phyloP scores from a whole-genome alignment of 768 basidiomycete genomes.

The Gloeopeniophorella convolvens region DNA sequence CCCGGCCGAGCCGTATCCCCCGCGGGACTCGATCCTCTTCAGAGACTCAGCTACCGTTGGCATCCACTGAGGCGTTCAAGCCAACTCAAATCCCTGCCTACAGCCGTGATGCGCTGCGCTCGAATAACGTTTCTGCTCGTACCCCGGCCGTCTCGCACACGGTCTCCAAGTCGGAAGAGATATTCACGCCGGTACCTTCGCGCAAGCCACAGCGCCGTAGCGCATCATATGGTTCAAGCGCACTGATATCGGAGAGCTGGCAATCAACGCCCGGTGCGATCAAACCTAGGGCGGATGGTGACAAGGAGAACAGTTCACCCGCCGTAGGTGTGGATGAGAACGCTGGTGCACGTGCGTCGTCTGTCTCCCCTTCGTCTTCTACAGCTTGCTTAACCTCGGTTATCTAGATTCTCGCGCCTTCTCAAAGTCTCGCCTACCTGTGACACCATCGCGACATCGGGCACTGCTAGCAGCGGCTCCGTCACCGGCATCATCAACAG shows the following conservation, averaged over 20 bases:
- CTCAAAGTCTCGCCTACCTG: slow-evolving; percentile 24
- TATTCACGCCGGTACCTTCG: background rate
- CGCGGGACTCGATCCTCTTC: slow-evolving; percentile 8
- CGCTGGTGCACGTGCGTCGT: background rate
- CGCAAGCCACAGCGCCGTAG: slow-evolving; percentile 13
- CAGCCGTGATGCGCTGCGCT: background rate
- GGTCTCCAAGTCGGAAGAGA: background rate
- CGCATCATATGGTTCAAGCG: slow-evolving; percentile 5
- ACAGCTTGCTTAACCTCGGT: background rate
- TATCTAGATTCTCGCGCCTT: slow-evolving; percentile 1
- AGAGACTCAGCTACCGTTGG: background rate
- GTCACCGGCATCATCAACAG: slow-evolving; percentile 66
- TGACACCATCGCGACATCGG: slow-evolving; percentile 40
- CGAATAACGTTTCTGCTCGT: background rate
- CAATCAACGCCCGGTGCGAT: background rate
- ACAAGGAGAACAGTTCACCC: slow-evolving; percentile 15
- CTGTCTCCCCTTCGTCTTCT: background rate
- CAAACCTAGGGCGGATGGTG: background rate
- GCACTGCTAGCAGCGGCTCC: slow-evolving; percentile 35
- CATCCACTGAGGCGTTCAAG: background rate
- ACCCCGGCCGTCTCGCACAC: background rate
- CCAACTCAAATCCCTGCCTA: background rate
- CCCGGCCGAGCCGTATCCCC: slow-evolving; percentile 13
- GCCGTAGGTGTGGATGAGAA: background rate
- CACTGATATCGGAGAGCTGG: background rate